Conservation (phyloP, 2,329 filamentous ascomycete genomes). For the Dactylellina haptotyla region DNA sequence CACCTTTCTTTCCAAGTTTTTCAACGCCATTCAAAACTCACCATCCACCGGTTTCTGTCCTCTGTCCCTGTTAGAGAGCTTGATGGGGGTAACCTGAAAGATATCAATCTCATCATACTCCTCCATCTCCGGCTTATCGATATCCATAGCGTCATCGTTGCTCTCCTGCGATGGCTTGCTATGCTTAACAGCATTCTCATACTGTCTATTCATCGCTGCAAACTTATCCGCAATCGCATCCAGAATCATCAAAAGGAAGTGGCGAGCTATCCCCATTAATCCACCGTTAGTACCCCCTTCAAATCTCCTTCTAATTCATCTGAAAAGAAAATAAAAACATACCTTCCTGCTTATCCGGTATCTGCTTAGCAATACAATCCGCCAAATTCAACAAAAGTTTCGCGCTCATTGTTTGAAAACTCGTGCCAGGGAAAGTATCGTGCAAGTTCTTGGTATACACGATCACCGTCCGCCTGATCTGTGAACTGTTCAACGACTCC, state of each 20-base stretch:
- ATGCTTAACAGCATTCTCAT: conserved; percentile 91
- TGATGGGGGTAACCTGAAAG: conserved; percentile 94
- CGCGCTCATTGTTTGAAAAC: conserved; percentile 99
- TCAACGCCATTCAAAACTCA: background rate
- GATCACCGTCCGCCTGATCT: conserved; percentile 94
- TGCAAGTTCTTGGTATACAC: conserved; percentile 97
- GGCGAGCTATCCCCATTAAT: conserved; percentile 70
- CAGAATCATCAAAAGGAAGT: conserved; percentile 95
- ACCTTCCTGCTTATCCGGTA: conserved; percentile 85
- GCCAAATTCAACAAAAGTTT: conserved; percentile 98
- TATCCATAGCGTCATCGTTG: conserved; percentile 79
- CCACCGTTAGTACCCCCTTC: conserved; percentile 15
- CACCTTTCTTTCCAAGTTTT: background rate
- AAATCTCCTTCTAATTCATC: background rate
- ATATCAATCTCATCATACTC: conserved; percentile 99
- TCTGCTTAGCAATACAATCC: conserved; percentile 86
- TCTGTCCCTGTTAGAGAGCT: conserved; percentile 88
- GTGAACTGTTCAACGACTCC: conserved; percentile 84
- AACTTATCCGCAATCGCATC: conserved; percentile 99
- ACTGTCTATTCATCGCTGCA: conserved; percentile 96
- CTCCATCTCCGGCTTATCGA: conserved; percentile 72
- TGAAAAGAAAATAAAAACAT: background rate
- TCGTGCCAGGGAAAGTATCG: conserved; percentile 95
- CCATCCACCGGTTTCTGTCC: conserved; percentile 81
- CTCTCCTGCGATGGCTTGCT: conserved; percentile 74